These are phyloP conservation scores for Teunomyces gatunensis DNA, from an alignment of 805 yeast species.

Conservation along the genomic window DNA sequence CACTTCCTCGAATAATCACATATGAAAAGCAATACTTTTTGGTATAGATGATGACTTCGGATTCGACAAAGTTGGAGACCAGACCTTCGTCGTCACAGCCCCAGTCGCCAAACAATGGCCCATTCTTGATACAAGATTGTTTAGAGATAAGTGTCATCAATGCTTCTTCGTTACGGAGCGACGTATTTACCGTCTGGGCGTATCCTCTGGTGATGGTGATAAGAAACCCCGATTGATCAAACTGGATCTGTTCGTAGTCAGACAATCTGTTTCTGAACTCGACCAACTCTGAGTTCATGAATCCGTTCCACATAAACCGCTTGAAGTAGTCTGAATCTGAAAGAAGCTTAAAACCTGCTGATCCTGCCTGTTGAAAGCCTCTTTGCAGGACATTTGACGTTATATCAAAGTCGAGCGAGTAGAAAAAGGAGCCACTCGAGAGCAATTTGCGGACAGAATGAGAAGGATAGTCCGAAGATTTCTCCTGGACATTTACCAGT, in stretches of 20 bases:
- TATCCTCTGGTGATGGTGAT: constrained; percentile 51
- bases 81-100: constrained; percentile 58
- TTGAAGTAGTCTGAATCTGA: constrained; percentile 42
- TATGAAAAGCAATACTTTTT: constrained; percentile 42
- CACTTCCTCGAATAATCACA: constrained; percentile 50
- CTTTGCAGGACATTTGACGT: constrained; percentile 46
- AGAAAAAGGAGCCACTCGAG: constrained; percentile 48
- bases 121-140: constrained; percentile 48
- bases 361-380: constrained; percentile 22
- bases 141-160: constrained; percentile 50
- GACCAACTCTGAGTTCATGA: constrained; percentile 44
- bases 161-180: constrained; percentile 32
- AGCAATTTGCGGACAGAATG: constrained; percentile 44
- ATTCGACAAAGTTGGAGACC: constrained; percentile 50
- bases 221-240: constrained; percentile 48
- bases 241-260: constrained; percentile 34
- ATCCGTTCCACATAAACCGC: constrained; percentile 52
- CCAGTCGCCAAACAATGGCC: constrained; percentile 54
- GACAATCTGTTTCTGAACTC: constrained; percentile 46
- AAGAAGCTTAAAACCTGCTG: constrained; percentile 20
- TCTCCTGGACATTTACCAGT: constrained; percentile 14
- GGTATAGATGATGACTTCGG: constrained; percentile 48
- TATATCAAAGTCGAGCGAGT: constrained; percentile 47
- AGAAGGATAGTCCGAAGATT: constrained; percentile 34
- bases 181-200: constrained; percentile 44